These are phyloP conservation scores for Cyclotella cryptica DNA, from an alignment of 108 stramenopile species.

Conservation along the genomic window DNA sequence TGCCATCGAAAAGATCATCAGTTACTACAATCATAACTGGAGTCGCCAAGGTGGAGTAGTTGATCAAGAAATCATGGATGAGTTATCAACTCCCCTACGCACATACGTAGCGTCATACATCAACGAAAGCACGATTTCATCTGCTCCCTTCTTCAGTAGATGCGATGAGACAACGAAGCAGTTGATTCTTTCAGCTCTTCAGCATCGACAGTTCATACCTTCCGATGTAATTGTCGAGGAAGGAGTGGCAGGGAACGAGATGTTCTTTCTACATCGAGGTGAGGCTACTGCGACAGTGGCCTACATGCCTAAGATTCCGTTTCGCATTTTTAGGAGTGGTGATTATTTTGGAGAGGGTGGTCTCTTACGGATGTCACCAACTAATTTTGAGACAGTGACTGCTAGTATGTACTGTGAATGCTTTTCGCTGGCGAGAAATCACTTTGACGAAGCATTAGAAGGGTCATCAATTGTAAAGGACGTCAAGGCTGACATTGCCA, in stretches of 20 bases:
- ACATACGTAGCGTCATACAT: constrained; percentile 40
- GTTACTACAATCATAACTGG: constrained; percentile 67
- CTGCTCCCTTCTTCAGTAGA: constrained; percentile 52
- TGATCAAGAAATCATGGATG: constrained; percentile 51
- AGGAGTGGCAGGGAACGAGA: constrained; percentile 52
- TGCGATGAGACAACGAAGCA: constrained; percentile 48
- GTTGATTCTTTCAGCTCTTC: constrained; percentile 38
- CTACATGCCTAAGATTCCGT: constrained; percentile 12
- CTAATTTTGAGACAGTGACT: constrained; percentile 44
- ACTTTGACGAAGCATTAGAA: constrained; percentile 51
- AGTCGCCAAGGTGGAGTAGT: constrained; percentile 56
- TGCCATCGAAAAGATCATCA: constrained; percentile 34
- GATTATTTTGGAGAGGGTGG: constrained; percentile 67
- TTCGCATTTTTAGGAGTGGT: constrained; percentile 36
- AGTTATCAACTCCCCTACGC: constrained; percentile 54
- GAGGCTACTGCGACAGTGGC: constrained; percentile 33
- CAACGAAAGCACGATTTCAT: constrained; percentile 34
- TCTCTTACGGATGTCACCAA: constrained; percentile 38
- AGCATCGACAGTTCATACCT: constrained; percentile 54
- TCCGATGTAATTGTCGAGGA: constrained; percentile 45
- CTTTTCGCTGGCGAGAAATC: constrained; percentile 51
- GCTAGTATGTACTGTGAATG: constrained; percentile 59
- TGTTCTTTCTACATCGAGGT: constrained; percentile 63
- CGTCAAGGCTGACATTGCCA: constrained; percentile 15
- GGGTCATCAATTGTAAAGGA: constrained; percentile 11